A percentile compares a stretch with the other conserved stretches of the same genome.
These are phyloP conservation scores for Hyparrhenia diplandra DNA, from an alignment of 176 grass and related monocot species.

Conservation along the genomic window DNA sequence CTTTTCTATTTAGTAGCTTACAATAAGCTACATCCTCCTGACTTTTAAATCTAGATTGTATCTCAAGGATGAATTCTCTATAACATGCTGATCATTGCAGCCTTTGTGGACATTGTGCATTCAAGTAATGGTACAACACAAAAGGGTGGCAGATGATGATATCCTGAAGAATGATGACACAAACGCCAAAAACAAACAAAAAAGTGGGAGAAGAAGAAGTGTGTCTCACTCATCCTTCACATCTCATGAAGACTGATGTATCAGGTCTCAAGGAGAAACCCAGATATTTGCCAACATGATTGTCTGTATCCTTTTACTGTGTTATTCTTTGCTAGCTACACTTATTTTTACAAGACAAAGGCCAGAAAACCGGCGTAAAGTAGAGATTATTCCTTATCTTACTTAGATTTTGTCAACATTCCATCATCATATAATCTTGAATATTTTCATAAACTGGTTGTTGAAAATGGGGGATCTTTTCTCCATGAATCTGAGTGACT, in stretches of 20 bases:
- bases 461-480: constrained; percentile 95
- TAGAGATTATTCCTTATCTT: constrained; percentile 47
- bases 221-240: constrained; percentile 68
- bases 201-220: constrained; percentile 60
- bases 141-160: constrained; percentile 37
- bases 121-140: constrained; percentile 80
- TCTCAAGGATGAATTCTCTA: constrained; percentile 22
- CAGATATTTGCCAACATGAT: constrained; percentile 82
- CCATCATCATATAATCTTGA: constrained; percentile 77
- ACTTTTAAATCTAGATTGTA: constrained; percentile 26
- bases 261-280: constrained; percentile 79
- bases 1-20: constrained; percentile 14
- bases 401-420: constrained; percentile 81
- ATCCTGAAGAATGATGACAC: constrained; percentile 41
- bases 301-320: constrained; percentile 84
- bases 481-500: constrained; percentile 97
- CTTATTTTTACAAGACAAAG: not conserved
- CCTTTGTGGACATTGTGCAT: constrained; percentile 82
- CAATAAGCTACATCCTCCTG: not conserved
- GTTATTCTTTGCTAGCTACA: constrained; percentile 7
- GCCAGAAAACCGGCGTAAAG: not conserved
- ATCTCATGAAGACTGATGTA: constrained; percentile 82
- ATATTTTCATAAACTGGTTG: constrained; percentile 87
- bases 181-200: constrained; percentile 53
- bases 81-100: constrained; percentile 44